Conservation (phyloP, 768 basidiomycete species). For the Crucibulum laeve region DNA sequence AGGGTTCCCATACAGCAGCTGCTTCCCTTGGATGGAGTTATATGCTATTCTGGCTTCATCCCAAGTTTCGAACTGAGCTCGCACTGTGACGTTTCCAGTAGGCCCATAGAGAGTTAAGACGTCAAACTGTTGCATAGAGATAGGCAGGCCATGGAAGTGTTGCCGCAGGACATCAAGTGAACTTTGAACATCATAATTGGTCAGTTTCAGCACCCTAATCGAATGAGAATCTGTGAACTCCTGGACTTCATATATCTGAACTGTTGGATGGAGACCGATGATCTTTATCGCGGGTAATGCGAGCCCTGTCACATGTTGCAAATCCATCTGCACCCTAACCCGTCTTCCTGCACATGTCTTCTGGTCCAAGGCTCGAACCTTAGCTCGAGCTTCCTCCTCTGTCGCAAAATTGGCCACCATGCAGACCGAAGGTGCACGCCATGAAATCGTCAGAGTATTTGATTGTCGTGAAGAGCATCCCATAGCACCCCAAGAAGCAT, state of each 20-base stretch:
- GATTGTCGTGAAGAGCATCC: conserved; percentile 23
- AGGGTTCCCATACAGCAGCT: conserved; percentile 23
- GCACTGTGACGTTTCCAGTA: no score
- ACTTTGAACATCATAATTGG: neutral
- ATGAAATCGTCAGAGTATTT: conserved; percentile 44
- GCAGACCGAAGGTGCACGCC: conserved; percentile 42
- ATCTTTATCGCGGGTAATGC: conserved; percentile 34
- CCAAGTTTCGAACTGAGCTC: no score
- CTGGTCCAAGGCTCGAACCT: conserved; percentile 32
- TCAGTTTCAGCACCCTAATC: conserved; percentile 6
- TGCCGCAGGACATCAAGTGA: conserved; percentile 6
- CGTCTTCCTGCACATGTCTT: conserved; percentile 31
- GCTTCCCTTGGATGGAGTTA: no score
- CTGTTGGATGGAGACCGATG: conserved; percentile 28
- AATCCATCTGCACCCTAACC: conserved; percentile 45
- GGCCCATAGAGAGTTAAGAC: no score
- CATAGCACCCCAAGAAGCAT: conserved; percentile 38
- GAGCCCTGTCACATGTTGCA: conserved; percentile 28
- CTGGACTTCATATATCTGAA: conserved; percentile 18
- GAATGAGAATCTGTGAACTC: conserved; percentile 22
- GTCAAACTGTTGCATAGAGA: no score
- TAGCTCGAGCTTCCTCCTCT: conserved; percentile 24
- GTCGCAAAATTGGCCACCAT: conserved; percentile 40
- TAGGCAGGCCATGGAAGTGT: no score
- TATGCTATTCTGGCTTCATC: conserved; percentile 40